These are phyloP conservation scores for Fagopyrum homotropicum DNA, from an alignment of 148 eudicot species.

Conservation along the genomic window DNA sequence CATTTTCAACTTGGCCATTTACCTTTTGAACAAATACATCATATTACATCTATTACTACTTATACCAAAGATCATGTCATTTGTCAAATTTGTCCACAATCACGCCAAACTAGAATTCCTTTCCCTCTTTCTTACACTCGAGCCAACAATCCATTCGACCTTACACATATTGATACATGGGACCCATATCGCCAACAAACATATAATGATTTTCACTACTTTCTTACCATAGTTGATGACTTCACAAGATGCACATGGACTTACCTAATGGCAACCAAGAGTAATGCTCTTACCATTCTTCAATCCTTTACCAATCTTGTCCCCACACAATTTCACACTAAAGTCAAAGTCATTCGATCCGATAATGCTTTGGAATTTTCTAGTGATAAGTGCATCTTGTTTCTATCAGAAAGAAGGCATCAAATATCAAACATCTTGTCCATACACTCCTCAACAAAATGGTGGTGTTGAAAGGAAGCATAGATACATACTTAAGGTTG, in stretches of 20 bases:
- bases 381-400: background rate
- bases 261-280: background rate
- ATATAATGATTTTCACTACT: background rate
- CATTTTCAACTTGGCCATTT: no score
- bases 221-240: background rate
- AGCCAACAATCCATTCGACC: background rate
- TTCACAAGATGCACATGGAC: background rate
- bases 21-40: no score
- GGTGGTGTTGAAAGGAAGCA: background rate
- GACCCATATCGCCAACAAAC: background rate
- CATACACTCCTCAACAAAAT: background rate
- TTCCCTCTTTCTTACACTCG: background rate
- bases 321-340: background rate
- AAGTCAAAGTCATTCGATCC: background rate
- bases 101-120: background rate
- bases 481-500: background rate
- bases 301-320: background rate
- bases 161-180: conserved; percentile 4
- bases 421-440: background rate
- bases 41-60: no score
- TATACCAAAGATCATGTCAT: no score
- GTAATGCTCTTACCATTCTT: background rate
- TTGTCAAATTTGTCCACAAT: background rate
- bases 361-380: background rate
- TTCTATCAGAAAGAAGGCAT: background rate